Evolutionary conservation across 2,329 filamentous ascomycete genomes (phyloP), one percentile per base, ranked within the genome.

Genomic region (Coleophoma crateriformis): DNA sequence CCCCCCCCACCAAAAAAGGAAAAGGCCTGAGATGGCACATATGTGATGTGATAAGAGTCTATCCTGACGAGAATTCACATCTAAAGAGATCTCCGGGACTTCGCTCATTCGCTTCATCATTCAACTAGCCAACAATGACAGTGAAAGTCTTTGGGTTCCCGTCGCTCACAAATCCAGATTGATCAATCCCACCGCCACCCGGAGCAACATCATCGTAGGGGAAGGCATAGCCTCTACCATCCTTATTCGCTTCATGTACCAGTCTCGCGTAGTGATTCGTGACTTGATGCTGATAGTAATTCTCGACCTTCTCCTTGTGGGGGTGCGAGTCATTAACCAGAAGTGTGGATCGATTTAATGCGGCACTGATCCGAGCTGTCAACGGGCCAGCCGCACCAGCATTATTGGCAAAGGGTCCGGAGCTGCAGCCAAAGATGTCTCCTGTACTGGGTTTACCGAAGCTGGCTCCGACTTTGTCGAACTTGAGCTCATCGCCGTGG

Each of bases 201-300:
- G 81, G 76, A 48, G 79, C 78, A 15, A 87, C 83, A 61, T 87
- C 84, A 58, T 87, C 84, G 56, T 85, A 87, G 0, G 84, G 73
- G 60, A 86, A 87, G 0, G 80, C 77, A 60, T 87, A 87, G 0
- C 84, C 84, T 41, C 71, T 68, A 1, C 75, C 75, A 61, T 85
- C 81, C 4, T 74, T 60, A 66, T 84, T 80, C 45, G 78, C 72
- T 35, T 73, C 65, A 64, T 87, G 84, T 2, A 87, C 73, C 37
- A 86, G 70, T 8, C 79, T 70, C 32, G 77, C 69, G 60, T 84
- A 87, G 60, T 85, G 81, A 66, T 88, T 87, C 35, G 82, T 85
- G 41, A 77, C 65, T 2, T 55, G 51, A 12, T 74, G 63, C 47
- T 64, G 54, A 65, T 87, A 87, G 61, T 82, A 85, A 8, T 61